Conservation (phyloP, 495 filamentous ascomycete species). For the Penicillium soppii region DNA sequence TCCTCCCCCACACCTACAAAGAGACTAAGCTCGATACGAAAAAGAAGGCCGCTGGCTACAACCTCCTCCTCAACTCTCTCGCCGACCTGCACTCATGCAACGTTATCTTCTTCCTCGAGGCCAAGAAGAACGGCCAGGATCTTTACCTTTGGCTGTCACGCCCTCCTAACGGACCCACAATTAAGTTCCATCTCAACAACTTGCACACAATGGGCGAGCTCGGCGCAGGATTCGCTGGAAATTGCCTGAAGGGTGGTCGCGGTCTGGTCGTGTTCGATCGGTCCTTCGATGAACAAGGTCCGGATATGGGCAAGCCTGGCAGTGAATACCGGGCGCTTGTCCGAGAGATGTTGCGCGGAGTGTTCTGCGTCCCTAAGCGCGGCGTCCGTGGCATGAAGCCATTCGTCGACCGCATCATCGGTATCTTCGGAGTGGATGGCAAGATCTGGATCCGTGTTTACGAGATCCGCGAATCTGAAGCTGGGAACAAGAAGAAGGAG, state of each 20-base stretch:
- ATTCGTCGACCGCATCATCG: slow-evolving; percentile 93
- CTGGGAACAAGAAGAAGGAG: slow-evolving; percentile 34
- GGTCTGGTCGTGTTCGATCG: slow-evolving; percentile 92
- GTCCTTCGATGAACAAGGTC: slow-evolving; percentile 69
- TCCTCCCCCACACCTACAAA: slow-evolving; percentile 89
- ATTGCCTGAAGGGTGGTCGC: slow-evolving; percentile 93
- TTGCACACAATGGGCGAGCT: slow-evolving; percentile 95
- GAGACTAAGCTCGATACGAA: slow-evolving; percentile 97
- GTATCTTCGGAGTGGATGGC: slow-evolving; percentile 87
- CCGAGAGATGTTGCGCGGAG: slow-evolving; percentile 78
- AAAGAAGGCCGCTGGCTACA: slow-evolving; percentile 65
- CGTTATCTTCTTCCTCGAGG: slow-evolving; percentile 96
- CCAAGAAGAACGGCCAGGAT: slow-evolving; percentile 84
- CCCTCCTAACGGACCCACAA: slow-evolving; percentile 90
- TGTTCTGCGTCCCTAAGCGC: slow-evolving; percentile 87
- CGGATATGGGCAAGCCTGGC: slow-evolving; percentile 40
- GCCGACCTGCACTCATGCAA: slow-evolving; percentile 99
- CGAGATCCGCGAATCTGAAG: slow-evolving; percentile 85
- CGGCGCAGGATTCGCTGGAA: slow-evolving; percentile 81
- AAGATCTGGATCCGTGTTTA: slow-evolving; percentile 97
- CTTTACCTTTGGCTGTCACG: slow-evolving; percentile 92
- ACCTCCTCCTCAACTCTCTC: slow-evolving; percentile 90
- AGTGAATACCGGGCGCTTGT: slow-evolving; percentile 46
- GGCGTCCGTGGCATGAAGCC: slow-evolving; percentile 86
- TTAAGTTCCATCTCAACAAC: slow-evolving; percentile 65